phyloP scores from a whole-genome alignment of 768 basidiomycete genomes.

The Rhodosporidiobolus sp. region DNA sequence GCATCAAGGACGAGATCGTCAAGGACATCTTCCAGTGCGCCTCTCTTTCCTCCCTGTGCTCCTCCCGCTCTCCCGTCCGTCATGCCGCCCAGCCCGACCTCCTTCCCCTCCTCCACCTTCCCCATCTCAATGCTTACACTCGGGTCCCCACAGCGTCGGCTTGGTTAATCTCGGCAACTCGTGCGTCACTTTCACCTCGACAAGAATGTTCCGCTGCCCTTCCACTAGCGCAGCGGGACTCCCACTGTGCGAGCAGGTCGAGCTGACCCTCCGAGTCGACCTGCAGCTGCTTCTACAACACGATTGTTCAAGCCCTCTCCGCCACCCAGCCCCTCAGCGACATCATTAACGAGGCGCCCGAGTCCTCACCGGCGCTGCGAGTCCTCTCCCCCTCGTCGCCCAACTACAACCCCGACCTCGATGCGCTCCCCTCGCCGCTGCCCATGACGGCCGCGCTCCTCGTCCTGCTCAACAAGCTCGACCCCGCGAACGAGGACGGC shows the following conservation, averaged over 20 bases:
- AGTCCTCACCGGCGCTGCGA: slow-evolving; percentile 62
- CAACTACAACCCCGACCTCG: slow-evolving; percentile 58
- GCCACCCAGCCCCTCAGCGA: slow-evolving; percentile 44
- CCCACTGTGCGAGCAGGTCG: background rate
- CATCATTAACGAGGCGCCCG: slow-evolving; percentile 29
- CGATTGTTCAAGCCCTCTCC: slow-evolving; percentile 74
- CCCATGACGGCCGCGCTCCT: slow-evolving; percentile 49
- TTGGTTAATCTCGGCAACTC: slow-evolving; percentile 50
- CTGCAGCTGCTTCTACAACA: slow-evolving; percentile 89
- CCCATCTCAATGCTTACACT: background rate
- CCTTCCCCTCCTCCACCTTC: background rate
- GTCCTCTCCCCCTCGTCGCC: slow-evolving; percentile 60
- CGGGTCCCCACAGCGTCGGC: slow-evolving; percentile 22
- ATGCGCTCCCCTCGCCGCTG: slow-evolving; percentile 52
- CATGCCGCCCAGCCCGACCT: background rate
- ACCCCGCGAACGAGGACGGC: slow-evolving; percentile 6
- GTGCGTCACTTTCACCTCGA: slow-evolving; percentile 16
- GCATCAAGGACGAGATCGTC: slow-evolving; percentile 25
- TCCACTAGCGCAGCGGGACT: background rate
- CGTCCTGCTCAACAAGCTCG: slow-evolving; percentile 35
- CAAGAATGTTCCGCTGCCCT: too few species aligned
- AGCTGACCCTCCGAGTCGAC: background rate
- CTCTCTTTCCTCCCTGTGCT: background rate
- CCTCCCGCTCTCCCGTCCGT: background rate
- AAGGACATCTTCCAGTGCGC: slow-evolving; percentile 34